Percentiles rank a stretch among this genome's conserved stretches.
These are phyloP conservation scores for Phaeosphaeriaceae sp. DNA, from an alignment of 2,329 filamentous ascomycete species.

Conservation along the genomic window DNA sequence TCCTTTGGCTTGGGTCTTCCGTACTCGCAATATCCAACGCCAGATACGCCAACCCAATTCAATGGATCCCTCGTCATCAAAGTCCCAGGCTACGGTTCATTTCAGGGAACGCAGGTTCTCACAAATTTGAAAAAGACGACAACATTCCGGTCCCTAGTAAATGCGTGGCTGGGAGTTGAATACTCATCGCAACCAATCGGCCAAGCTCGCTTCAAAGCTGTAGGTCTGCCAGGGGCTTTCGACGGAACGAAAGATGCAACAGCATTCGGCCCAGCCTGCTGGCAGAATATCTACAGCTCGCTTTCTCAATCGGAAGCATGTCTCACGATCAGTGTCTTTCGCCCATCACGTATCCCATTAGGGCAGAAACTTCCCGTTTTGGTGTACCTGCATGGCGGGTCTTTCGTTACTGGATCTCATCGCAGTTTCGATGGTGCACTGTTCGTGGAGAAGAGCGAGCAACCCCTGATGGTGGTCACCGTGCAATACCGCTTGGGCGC, in stretches of 20 bases:
- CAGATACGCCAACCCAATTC: constrained; percentile 8
- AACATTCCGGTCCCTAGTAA: constrained; percentile 44
- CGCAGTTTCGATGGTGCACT: constrained; percentile 42
- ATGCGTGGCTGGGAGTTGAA: constrained; percentile 58
- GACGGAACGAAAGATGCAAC: constrained; percentile 49
- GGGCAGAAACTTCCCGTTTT: constrained; percentile 40
- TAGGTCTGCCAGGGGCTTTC: constrained; percentile 52
- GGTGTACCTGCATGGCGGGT: constrained; percentile 40
- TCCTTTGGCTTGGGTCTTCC: constrained; percentile 20
- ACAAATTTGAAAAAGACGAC: constrained; percentile 42
- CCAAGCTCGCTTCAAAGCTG: constrained; percentile 50
- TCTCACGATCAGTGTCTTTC: constrained; percentile 41
- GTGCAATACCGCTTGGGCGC: constrained; percentile 45
- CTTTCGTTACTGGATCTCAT: constrained; percentile 38
- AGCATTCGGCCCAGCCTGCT: constrained; percentile 52
- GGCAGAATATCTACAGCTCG: constrained; percentile 50
- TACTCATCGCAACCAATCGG: constrained; percentile 53
- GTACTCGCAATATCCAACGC: constrained; percentile 12
- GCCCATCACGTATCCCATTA: constrained; percentile 33
- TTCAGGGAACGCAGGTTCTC: constrained; percentile 49
- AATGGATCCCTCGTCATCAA: constrained; percentile 31
- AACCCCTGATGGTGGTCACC: constrained; percentile 44
- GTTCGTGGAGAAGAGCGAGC: constrained; percentile 39
- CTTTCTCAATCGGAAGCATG: constrained; percentile 42
- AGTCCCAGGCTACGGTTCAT: constrained; percentile 51